Evolutionary conservation across 140 eudicot species (phyloP).

Genomic region (Stevia rebaudiana): DNA sequence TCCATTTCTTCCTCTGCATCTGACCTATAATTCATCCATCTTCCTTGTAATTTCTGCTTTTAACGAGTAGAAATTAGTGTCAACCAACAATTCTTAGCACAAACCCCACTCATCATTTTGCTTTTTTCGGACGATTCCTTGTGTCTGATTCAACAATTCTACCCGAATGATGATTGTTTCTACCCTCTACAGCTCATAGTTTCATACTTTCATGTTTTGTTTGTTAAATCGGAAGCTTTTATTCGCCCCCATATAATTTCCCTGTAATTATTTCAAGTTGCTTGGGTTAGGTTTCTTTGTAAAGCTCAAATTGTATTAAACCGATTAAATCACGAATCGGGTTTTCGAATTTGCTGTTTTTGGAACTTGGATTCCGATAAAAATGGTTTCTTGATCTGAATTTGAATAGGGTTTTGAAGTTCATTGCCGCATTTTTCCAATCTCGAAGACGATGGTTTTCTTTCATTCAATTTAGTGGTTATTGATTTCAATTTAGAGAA

Average conservation of each 20-base stretch:
- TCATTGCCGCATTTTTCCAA: slow-evolving; percentile 37
- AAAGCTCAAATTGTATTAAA: slow-evolving; percentile 7
- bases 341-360: not conserved
- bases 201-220: slow-evolving; percentile 1
- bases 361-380: not conserved
- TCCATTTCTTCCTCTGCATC: not conserved
- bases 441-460: slow-evolving; percentile 1
- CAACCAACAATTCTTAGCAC: slow-evolving; percentile 9
- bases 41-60: slow-evolving; percentile 21
- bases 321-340: not conserved
- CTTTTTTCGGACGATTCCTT: slow-evolving; percentile 21
- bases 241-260: slow-evolving; percentile 1
- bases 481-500: not conserved
- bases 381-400: slow-evolving; percentile 11
- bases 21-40: not conserved
- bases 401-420: slow-evolving; percentile 45
- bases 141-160: not conserved
- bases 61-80: slow-evolving; percentile 4
- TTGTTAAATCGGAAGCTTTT: not conserved
- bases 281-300: slow-evolving; percentile 10
- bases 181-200: slow-evolving; percentile 18
- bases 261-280: not conserved
- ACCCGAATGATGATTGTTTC: slow-evolving; percentile 10
- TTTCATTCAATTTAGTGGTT: not conserved
- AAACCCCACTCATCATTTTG: slow-evolving; percentile 20